Conservation (phyloP, 2,329 filamentous ascomycete genomes). For the Aureobasidium sp. region DNA sequence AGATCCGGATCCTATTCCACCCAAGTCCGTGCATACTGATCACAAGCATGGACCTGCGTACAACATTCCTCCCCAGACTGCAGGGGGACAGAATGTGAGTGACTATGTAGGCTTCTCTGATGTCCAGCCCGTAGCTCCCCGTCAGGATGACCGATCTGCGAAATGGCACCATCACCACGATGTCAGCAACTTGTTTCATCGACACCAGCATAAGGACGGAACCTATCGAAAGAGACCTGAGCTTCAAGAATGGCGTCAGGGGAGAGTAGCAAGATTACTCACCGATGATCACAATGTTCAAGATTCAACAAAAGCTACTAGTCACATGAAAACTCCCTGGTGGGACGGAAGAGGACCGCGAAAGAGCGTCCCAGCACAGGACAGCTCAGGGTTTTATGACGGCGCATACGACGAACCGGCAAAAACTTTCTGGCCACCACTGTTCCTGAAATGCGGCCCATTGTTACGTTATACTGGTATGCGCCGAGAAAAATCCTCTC, state of each 20-base stretch:
- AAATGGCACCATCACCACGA: slow-evolving; percentile 25
- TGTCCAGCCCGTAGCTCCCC: slow-evolving; percentile 20
- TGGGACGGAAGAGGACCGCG: slow-evolving; percentile 54
- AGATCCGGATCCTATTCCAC: slow-evolving; percentile 29
- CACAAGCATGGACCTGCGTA: slow-evolving; percentile 26
- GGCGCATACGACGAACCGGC: slow-evolving; percentile 60
- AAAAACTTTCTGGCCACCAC: slow-evolving; percentile 68
- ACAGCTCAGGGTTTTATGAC: slow-evolving; percentile 34
- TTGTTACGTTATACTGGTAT: slow-evolving; percentile 85
- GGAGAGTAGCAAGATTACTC: slow-evolving; percentile 32
- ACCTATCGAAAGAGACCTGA: slow-evolving; percentile 48
- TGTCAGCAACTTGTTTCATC: slow-evolving; percentile 33
- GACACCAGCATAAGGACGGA: slow-evolving; percentile 39
- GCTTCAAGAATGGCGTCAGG: slow-evolving; percentile 49
- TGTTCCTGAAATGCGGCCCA: slow-evolving; percentile 86
- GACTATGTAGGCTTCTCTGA: slow-evolving; percentile 36
- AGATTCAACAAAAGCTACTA: slow-evolving; percentile 16
- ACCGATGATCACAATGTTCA: slow-evolving; percentile 38
- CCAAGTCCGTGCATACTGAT: slow-evolving; percentile 23
- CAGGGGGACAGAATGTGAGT: slow-evolving; percentile 29
- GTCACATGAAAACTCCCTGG: slow-evolving; percentile 48
- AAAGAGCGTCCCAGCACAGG: neutral
- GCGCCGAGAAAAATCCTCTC: slow-evolving; percentile 47
- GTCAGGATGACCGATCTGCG: slow-evolving; percentile 18
- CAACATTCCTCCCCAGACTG: slow-evolving; percentile 31